phyloP scores from a whole-genome alignment of 305 asterid genomes.

The Solanum hybrid region DNA sequence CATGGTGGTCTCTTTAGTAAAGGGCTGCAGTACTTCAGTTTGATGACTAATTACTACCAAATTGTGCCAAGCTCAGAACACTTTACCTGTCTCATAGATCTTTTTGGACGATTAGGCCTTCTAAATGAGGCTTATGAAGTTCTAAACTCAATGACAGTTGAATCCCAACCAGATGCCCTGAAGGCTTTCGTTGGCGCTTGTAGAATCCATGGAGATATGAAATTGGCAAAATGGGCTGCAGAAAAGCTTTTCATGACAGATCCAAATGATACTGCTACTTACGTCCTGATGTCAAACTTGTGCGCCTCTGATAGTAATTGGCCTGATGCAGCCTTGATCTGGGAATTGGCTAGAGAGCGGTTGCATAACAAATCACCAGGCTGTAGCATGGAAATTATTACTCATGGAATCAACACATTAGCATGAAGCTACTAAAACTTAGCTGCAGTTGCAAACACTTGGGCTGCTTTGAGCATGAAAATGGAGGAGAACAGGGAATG shows the following conservation, averaged over 20 bases:
- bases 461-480: neutral
- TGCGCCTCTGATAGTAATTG: slow-evolving; percentile 21
- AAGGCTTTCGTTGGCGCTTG: slow-evolving; percentile 31
- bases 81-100: slow-evolving; percentile 25
- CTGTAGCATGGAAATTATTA: slow-evolving; percentile 21
- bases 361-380: slow-evolving; percentile 16
- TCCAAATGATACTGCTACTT: slow-evolving; percentile 22
- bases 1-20: slow-evolving; percentile 23
- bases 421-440: neutral
- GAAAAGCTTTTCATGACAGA: slow-evolving; percentile 19
- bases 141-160: slow-evolving; percentile 12
- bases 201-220: slow-evolving; percentile 23
- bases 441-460: neutral
- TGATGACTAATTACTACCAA: slow-evolving; percentile 18
- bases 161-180: slow-evolving; percentile 13
- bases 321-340: slow-evolving; percentile 19
- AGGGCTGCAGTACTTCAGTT: slow-evolving; percentile 23
- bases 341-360: slow-evolving; percentile 11
- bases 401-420: slow-evolving; percentile 8
- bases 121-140: slow-evolving; percentile 21
- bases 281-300: slow-evolving; percentile 19
- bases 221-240: slow-evolving; percentile 21
- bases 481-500: neutral
- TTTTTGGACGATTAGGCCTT: slow-evolving; percentile 25
- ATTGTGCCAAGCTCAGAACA: slow-evolving; percentile 22